Percentiles rank a stretch among this genome's conserved stretches.
phyloP scores from a whole-genome alignment of 2,329 filamentous ascomycete species.

The Epichloe gansuensis region DNA sequence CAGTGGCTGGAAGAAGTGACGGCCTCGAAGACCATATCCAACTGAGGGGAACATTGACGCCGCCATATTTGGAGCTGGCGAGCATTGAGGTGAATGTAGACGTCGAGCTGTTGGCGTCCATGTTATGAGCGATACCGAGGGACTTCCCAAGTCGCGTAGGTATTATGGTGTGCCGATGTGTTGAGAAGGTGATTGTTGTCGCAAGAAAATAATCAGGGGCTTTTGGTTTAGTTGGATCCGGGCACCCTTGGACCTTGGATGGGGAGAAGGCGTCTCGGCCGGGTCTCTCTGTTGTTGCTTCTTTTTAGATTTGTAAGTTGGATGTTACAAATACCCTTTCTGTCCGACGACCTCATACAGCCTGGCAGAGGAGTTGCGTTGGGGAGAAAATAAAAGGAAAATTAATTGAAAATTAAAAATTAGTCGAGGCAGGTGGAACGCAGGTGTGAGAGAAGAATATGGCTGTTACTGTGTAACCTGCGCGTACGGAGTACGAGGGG shows the following conservation, averaged over 20 bases:
- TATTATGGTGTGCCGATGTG: background rate
- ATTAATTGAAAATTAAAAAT: no score
- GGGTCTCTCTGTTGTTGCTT: background rate
- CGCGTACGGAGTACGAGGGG: no score
- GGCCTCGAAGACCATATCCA: constrained; percentile 42
- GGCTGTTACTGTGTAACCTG: no score
- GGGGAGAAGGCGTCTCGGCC: background rate
- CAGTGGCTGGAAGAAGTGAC: constrained; percentile 45
- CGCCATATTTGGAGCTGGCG: constrained; percentile 44
- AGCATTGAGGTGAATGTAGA: constrained; percentile 58
- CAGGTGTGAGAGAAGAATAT: no score
- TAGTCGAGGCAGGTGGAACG: no score
- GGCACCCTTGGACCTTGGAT: background rate
- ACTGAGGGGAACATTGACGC: constrained; percentile 40
- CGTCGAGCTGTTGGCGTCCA: constrained; percentile 51
- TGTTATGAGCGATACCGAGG: constrained; percentile 15
- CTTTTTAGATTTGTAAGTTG: no score
- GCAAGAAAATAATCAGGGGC: background rate
- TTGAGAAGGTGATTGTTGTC: background rate
- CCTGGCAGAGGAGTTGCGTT: no score
- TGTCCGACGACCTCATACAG: no score
- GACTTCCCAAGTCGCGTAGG: background rate
- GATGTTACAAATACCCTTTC: no score
- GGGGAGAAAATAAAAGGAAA: no score
- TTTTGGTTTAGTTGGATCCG: no score